Base-by-base conservation (phyloP, 306 rosid species). In the Rubus parviflorus region DNA sequence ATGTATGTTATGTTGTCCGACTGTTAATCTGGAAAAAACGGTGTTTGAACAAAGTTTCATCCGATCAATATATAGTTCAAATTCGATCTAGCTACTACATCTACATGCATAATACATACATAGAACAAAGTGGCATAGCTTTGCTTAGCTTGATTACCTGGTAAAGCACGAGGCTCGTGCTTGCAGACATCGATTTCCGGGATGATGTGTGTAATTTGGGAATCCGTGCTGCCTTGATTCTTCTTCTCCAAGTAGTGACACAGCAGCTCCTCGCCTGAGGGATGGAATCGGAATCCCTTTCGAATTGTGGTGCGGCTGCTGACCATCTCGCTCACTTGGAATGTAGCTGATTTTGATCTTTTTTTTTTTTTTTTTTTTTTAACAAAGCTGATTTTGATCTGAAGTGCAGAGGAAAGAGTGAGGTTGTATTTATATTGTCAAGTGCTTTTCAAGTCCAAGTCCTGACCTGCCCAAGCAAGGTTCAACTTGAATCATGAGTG, bases 231-330 rank as follows among this genome's bases (percentile, higher is more conserved):
- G 19, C 82, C 82, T 0, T 19, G 68, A 63, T 80, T 23, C 82
- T 88, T 93, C 68, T 72, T 61, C 52, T 68, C 81, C 41, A 91
- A 80, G 47, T 80, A 90, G 52, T 86, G 46, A 4, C 1, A 5
- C 0, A 92, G 51, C 22, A 92, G 90, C 69, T 90, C 91, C 54
- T 79, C 88, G 45, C 88, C 97, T 0, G 89, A 85, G 8, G 97
- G 97, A 4, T 58, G 62, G 73, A 88, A 92, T 42, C 96, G 74
- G 83, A 37, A 88, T 56, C 93, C 93, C 0, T 77, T 82, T 6
- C 84, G 87, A 48, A 69, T 0, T 17, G 0, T 4, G 35, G 38
- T 8, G 30, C 5, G 0, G 62, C 66, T 2, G 76, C 35, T 43
- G 13, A 10, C 75, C 86, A 82, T 78, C 66, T 54, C 11, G 12